phyloP scores from a whole-genome alignment of 2,329 filamentous ascomycete species.

The Pleurostoma richardsiae region DNA sequence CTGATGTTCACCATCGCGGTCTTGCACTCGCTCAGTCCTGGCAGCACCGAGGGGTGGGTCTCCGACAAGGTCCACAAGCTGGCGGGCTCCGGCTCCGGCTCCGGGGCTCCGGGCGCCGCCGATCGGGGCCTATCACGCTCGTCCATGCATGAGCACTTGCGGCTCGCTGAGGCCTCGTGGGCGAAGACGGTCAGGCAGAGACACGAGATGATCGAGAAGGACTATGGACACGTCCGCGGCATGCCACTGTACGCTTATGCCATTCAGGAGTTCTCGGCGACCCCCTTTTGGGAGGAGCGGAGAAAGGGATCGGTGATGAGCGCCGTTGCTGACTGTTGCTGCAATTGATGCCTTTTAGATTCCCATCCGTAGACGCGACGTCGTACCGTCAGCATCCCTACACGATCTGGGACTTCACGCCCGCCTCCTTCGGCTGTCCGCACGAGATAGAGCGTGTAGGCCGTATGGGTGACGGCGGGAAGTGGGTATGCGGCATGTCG shows the following conservation, averaged over 20 bases:
- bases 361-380: not conserved
- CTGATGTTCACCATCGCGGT: constrained; percentile 17
- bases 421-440: constrained; percentile 31
- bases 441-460: constrained; percentile 33
- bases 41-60: constrained; percentile 16
- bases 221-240: constrained; percentile 14
- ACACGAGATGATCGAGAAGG: constrained; percentile 16
- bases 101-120: not conserved
- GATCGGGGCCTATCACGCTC: constrained; percentile 2
- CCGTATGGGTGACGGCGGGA: constrained; percentile 32
- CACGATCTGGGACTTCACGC: constrained; percentile 33
- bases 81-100: not conserved
- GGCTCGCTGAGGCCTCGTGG: constrained; percentile 15
- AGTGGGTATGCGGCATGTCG: constrained; percentile 35
- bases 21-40: constrained; percentile 11
- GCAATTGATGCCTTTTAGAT: not conserved
- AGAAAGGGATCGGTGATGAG: too few species aligned
- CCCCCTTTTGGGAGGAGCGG: too few species aligned
- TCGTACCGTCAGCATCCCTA: constrained; percentile 17
- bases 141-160: constrained; percentile 11
- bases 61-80: constrained; percentile 9
- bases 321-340: too few species aligned
- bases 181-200: constrained; percentile 20
- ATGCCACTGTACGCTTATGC: constrained; percentile 12
- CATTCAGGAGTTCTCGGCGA: not conserved